Percentiles rank a stretch among this genome's conserved stretches.
Conservation (phyloP, 176 grass and related monocot genomes). For the Rhynchospora tenuis region DNA sequence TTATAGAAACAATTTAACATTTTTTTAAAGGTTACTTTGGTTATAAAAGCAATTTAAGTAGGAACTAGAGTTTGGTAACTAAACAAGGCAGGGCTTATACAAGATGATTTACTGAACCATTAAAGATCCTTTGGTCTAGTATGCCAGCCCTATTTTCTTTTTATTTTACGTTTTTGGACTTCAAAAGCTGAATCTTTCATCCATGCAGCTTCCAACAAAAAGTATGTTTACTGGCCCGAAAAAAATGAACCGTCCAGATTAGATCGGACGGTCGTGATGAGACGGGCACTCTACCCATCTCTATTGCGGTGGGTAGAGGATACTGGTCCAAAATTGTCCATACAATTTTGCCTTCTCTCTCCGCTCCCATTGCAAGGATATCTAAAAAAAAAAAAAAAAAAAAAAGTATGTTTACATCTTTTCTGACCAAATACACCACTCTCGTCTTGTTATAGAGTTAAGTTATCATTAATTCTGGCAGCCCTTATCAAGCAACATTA, state of each 20-base stretch:
- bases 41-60: neutral
- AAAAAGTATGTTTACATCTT: neutral
- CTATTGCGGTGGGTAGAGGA: too few relatives aligned
- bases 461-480: neutral
- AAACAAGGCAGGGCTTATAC: neutral
- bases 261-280: too few relatives aligned
- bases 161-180: neutral
- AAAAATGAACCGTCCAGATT: too few relatives aligned
- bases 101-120: neutral
- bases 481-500: neutral
- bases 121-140: neutral
- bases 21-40: too few relatives aligned
- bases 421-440: neutral
- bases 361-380: too few relatives aligned
- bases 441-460: neutral
- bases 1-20: neutral
- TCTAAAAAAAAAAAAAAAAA: too few relatives aligned
- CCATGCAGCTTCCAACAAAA: neutral
- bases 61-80: neutral
- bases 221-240: too few relatives aligned
- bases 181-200: neutral
- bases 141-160: neutral
- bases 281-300: too few relatives aligned
- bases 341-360: too few relatives aligned
- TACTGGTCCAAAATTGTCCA: too few relatives aligned